Conservation (phyloP, 2,329 filamentous ascomycete genomes). For the Sphaerulina populicola region DNA sequence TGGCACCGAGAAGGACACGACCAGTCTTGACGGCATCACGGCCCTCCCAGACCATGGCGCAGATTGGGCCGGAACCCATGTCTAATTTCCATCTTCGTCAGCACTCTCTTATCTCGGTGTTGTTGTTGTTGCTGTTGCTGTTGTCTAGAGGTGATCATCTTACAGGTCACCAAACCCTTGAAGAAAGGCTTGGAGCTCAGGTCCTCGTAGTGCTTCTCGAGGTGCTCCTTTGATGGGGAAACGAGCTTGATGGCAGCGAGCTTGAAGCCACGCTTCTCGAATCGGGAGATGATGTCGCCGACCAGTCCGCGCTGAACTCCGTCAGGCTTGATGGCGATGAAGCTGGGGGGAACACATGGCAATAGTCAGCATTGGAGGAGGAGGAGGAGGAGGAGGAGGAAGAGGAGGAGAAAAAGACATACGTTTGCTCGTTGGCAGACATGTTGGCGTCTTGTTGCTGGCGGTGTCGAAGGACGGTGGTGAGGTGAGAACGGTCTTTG, state of each 20-base stretch:
- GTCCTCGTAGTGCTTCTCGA: slow-evolving; percentile 96
- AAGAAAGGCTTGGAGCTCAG: slow-evolving; percentile 95
- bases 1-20: slow-evolving; percentile 92
- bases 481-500: slow-evolving; percentile 42
- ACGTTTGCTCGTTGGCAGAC: slow-evolving; percentile 76
- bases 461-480: slow-evolving; percentile 29
- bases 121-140: too few relatives aligned
- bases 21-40: slow-evolving; percentile 98
- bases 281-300: slow-evolving; percentile 94
- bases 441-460: slow-evolving; percentile 29
- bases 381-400: too few relatives aligned
- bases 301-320: slow-evolving; percentile 99
- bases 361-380: too few relatives aligned
- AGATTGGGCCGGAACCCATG: slow-evolving; percentile 95
- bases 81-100: slow-evolving; percentile 42
- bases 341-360: slow-evolving; percentile 51
- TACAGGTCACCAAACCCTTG: slow-evolving; percentile 84
- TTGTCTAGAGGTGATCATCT: slow-evolving; percentile 32
- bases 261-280: slow-evolving; percentile 98
- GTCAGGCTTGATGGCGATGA: slow-evolving; percentile 99
- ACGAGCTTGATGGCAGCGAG: slow-evolving; percentile 95
- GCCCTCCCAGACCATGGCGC: slow-evolving; percentile 99
- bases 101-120: background rate
- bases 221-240: slow-evolving; percentile 82
- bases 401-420: slow-evolving; percentile 36